phyloP scores from a whole-genome alignment of 345 rosid genomes.

The Carallia brachiata region DNA sequence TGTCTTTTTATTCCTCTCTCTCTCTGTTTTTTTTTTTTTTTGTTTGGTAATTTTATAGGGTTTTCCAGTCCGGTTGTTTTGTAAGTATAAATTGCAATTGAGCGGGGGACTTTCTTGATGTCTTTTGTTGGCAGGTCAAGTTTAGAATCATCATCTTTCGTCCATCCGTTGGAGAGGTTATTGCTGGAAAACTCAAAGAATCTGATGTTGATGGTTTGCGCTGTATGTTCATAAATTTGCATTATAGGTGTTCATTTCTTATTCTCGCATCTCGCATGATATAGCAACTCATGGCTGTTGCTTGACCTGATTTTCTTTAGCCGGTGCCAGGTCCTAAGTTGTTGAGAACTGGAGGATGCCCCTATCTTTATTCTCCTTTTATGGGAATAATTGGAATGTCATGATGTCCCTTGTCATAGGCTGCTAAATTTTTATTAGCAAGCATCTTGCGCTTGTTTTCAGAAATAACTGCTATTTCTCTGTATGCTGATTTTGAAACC shows the following conservation, averaged over 20 bases:
- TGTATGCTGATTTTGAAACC: slow-evolving; percentile 14
- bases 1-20: background rate
- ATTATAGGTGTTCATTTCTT: too few relatives aligned
- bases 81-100: background rate
- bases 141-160: slow-evolving; percentile 79
- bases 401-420: too few relatives aligned
- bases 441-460: too few relatives aligned
- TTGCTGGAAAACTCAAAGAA: slow-evolving; percentile 71
- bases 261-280: too few relatives aligned
- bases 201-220: slow-evolving; percentile 66
- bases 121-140: slow-evolving; percentile 48
- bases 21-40: background rate
- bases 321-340: too few relatives aligned
- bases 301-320: background rate
- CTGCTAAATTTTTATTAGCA: too few relatives aligned
- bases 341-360: too few relatives aligned
- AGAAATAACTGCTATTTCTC: background rate
- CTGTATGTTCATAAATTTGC: slow-evolving; percentile 63
- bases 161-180: slow-evolving; percentile 84
- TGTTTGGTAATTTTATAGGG: background rate
- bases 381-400: too few relatives aligned
- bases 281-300: too few relatives aligned
- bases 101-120: background rate
- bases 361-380: too few relatives aligned
- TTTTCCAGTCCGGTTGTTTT: too few relatives aligned